Base-by-base conservation (phyloP, 2,329 filamentous ascomycete genomes). In the Alternaria sp. region DNA sequence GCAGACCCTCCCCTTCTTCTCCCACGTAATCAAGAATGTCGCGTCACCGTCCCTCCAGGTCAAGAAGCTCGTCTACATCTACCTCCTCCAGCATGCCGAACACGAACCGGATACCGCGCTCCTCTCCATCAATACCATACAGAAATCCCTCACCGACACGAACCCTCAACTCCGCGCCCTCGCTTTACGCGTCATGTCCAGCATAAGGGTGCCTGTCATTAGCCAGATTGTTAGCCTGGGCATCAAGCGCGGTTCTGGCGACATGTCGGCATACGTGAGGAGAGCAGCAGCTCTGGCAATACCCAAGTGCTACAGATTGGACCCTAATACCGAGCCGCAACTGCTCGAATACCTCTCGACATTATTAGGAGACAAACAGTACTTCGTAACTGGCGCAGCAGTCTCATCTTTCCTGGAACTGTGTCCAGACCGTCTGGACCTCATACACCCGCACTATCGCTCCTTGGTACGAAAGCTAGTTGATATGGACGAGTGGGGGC, bases 401-500 rank as follows among this genome's bases (percentile, higher is more conserved):
- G 93, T 98, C 4, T 88, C 90, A 38, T 92, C 95, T 0, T 97
- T 96, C 72, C 80, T 96, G 78, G 93, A 97, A 66, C 85, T 98
- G 28, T 98, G 94, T 68, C 94, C 95, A 0, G 90, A 96, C 16
- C 85, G 91, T 55, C 85, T 97, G 65, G 94, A 97, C 75, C 82
- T 99, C 61, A 89, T 99, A 68, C 95, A 99, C 79, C 89, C 91
- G 67, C 91, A 97, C 75, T 99, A 98, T 80, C 88, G 92, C 52
- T 85, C 87, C 36, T 82, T 99, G 64, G 89, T 97, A 64, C 92
- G 89, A 78, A 97, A 97, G 82, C 82, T 98, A 54, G 93, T 97
- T 25, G 95, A 99, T 76, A 99, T 99, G 95, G 95, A 99, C 74
- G 95, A 99, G 80, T 99, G 95, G 95, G 92, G 93, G 43, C 95